Percentiles rank a stretch among this genome's conserved stretches.
Evolutionary conservation across 768 basidiomycete species (phyloP).

Genomic region (Megacollybia marginata): DNA sequence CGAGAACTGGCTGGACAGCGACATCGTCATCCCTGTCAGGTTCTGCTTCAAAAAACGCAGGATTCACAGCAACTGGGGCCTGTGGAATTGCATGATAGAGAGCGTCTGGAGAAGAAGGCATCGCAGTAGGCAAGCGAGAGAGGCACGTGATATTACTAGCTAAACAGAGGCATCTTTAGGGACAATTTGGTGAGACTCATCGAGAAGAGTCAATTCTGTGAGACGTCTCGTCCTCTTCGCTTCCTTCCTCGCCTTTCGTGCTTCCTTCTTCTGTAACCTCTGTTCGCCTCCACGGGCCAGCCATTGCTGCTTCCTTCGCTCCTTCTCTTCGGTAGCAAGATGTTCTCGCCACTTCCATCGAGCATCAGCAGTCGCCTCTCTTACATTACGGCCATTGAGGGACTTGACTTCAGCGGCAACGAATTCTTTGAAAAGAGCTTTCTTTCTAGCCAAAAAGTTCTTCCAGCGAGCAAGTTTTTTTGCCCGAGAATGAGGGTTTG

Average conservation of each 20-base stretch:
- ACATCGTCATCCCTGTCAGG: conserved; percentile 14
- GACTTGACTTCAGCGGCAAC: conserved; percentile 46
- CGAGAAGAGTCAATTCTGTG: conserved; percentile 42
- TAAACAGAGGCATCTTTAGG: conserved; percentile 17
- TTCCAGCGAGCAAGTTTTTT: conserved; percentile 80
- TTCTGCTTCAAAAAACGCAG: conserved; percentile 9
- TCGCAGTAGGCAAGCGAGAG: conserved; percentile 1
- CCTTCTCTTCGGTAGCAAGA: conserved; percentile 49
- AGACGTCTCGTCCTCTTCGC: conserved; percentile 48
- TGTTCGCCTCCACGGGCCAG: conserved; percentile 40
- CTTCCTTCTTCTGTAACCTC: conserved; percentile 44
- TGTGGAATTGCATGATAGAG: conserved; percentile 40
- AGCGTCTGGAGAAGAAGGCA: conserved; percentile 22
- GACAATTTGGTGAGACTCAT: conserved; percentile 54
- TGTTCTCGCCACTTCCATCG: conserved; percentile 64
- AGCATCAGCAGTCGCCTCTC: conserved; percentile 67
- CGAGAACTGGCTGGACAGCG: conserved; percentile 22
- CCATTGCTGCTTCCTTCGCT: conserved; percentile 53
- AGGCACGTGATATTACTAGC: conserved; percentile 2
- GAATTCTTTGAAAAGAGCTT: conserved; percentile 44
- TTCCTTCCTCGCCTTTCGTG: conserved; percentile 41
- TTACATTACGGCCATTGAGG: conserved; percentile 50
- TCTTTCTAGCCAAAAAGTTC: conserved; percentile 38
- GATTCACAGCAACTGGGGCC: conserved; percentile 22
- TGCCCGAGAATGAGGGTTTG: conserved; percentile 77